A percentile compares a stretch with the other conserved stretches of the same genome.
phyloP scores from a whole-genome alignment of 768 basidiomycete genomes.

The Tylopilus rubrobrunneus region DNA sequence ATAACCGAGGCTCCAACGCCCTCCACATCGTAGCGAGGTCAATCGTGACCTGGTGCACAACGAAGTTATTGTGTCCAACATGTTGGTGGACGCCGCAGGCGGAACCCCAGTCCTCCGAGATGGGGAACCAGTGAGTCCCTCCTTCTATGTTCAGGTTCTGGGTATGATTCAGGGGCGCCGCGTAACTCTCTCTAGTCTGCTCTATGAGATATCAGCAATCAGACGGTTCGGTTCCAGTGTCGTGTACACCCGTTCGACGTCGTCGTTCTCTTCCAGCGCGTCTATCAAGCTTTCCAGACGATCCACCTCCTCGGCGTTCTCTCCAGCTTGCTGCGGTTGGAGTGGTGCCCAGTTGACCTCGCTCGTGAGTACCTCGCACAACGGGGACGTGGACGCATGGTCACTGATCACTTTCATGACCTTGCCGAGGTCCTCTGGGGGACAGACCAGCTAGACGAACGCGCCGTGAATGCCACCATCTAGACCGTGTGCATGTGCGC shows the following conservation, averaged over 20 bases:
- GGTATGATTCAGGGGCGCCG: too few relatives aligned
- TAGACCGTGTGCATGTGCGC: too few relatives aligned
- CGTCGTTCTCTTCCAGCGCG: constrained; percentile 53
- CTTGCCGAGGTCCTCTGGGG: constrained; percentile 36
- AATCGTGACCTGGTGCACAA: background rate
- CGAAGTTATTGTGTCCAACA: background rate
- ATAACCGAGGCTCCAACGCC: background rate
- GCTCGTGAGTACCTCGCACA: constrained; percentile 41
- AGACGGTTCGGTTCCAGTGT: constrained; percentile 36
- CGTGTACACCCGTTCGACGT: constrained; percentile 58
- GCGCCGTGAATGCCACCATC: background rate
- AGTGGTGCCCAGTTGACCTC: constrained; percentile 56
- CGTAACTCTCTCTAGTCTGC: background rate
- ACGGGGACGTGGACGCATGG: constrained; percentile 23
- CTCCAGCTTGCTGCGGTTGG: constrained; percentile 34
- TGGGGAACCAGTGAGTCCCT: background rate
- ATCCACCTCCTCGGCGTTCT: constrained; percentile 34
- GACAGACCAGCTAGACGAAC: constrained; percentile 41
- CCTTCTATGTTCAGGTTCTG: too few relatives aligned
- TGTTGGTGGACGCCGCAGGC: background rate
- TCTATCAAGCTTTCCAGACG: constrained; percentile 45
- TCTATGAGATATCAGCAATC: constrained; percentile 20
- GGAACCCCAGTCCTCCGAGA: background rate
- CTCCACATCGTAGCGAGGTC: background rate
- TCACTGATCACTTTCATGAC: constrained; percentile 34